Conservation (phyloP, 176 grass and related monocot species). For the Oryza coarctata region DNA sequence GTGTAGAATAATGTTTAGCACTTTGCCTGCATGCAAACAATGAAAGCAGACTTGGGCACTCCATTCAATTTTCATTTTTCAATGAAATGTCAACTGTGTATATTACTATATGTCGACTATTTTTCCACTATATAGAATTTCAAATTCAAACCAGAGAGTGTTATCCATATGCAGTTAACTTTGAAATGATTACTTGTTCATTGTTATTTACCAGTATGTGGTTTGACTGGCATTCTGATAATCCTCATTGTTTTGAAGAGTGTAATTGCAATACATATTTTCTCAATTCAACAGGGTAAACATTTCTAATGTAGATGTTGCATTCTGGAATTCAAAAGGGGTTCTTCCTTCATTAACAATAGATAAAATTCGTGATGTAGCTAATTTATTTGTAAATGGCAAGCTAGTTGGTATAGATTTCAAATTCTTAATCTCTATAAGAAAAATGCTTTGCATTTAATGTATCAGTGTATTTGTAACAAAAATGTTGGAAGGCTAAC, state of each 20-base stretch:
- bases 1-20: background rate
- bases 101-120: background rate
- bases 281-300: conserved; percentile 59
- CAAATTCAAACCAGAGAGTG: background rate
- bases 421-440: conserved; percentile 5
- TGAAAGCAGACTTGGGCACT: background rate
- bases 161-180: background rate
- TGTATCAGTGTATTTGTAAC: too few relatives aligned
- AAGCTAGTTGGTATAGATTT: conserved; percentile 74
- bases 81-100: too few relatives aligned
- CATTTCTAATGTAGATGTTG: conserved; percentile 77
- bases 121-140: background rate
- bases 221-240: conserved; percentile 40
- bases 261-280: conserved; percentile 24
- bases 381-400: conserved; percentile 77
- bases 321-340: too few relatives aligned
- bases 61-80: too few relatives aligned
- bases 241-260: background rate
- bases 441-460: background rate
- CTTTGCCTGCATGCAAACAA: background rate
- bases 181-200: background rate
- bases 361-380: conserved; percentile 77
- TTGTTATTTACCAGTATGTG: conserved; percentile 17
- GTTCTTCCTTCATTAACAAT: conserved; percentile 64
- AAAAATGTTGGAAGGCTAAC: too few relatives aligned